These are phyloP conservation scores for Solanum dulcamara DNA, from an alignment of 257 asterid genomes.

Conservation along the genomic window DNA sequence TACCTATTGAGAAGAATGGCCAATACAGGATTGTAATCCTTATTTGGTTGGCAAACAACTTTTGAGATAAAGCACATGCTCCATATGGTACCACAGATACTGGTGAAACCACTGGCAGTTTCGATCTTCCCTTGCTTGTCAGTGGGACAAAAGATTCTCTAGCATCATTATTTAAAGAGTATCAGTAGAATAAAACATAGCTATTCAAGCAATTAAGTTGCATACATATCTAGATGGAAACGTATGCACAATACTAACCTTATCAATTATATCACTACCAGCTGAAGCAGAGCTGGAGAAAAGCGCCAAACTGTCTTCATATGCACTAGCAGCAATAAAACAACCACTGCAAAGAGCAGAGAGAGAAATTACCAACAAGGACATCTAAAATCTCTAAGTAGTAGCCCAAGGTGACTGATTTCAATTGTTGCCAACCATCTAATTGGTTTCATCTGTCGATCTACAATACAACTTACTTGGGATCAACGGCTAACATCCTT, in stretches of 20 bases:
- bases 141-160: slow-evolving; percentile 65
- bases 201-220: not conserved
- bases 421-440: slow-evolving; percentile 4
- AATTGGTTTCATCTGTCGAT: not conserved
- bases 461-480: slow-evolving; percentile 43
- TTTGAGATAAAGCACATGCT: slow-evolving; percentile 97
- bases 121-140: slow-evolving; percentile 49
- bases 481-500: slow-evolving; percentile 85
- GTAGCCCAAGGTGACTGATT: slow-evolving; percentile 14
- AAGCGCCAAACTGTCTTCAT: slow-evolving; percentile 72
- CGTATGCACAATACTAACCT: slow-evolving; percentile 34
- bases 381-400: slow-evolving; percentile 26
- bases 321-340: slow-evolving; percentile 92
- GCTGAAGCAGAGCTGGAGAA: slow-evolving; percentile 54
- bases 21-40: slow-evolving; percentile 54
- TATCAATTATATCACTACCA: slow-evolving; percentile 60
- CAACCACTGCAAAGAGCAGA: slow-evolving; percentile 72
- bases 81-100: slow-evolving; percentile 91
- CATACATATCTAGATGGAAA: not conserved
- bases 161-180: slow-evolving; percentile 9
- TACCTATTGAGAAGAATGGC: slow-evolving; percentile 93
- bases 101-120: slow-evolving; percentile 37
- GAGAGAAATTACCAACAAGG: slow-evolving; percentile 26
- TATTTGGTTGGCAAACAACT: slow-evolving; percentile 32
- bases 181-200: slow-evolving; percentile 6